Percentiles rank a stretch among this genome's conserved stretches.
phyloP scores from a whole-genome alignment of 1,284 basidiomycete genomes.

The Sphaerobolus stellatus region DNA sequence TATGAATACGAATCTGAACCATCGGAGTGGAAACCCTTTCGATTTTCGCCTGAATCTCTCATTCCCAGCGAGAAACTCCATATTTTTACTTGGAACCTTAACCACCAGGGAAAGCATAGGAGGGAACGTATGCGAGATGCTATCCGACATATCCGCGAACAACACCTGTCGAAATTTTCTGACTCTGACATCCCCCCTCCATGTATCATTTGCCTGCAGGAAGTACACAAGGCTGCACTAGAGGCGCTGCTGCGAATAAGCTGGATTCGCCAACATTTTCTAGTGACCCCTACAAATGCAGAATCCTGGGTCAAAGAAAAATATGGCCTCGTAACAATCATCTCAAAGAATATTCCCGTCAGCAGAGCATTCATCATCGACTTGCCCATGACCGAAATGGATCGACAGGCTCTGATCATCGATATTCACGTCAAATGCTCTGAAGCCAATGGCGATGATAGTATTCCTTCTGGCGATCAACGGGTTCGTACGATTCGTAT shows the following conservation, averaged over 20 bases:
- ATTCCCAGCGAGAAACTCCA: too few species aligned
- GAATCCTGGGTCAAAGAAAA: not conserved
- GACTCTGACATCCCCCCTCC: too few species aligned
- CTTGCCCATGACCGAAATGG: conserved; percentile 6
- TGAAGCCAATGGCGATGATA: not conserved
- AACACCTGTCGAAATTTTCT: too few species aligned
- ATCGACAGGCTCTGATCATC: conserved; percentile 9
- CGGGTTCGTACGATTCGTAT: conserved; percentile 6
- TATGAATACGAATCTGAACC: too few species aligned
- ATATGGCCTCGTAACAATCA: conserved; percentile 9
- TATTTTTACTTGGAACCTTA: too few species aligned
- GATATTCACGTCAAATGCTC: conserved; percentile 8
- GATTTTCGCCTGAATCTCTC: too few species aligned
- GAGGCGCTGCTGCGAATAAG: not conserved
- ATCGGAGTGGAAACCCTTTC: too few species aligned
- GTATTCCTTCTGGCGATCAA: not conserved
- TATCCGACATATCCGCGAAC: too few species aligned
- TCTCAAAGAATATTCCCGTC: conserved; percentile 3
- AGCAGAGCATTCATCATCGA: conserved; percentile 7
- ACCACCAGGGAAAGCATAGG: too few species aligned
- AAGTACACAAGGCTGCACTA: conserved; percentile 5
- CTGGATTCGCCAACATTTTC: conserved; percentile 7
- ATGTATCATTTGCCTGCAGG: too few species aligned
- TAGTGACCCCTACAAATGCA: conserved; percentile 2
- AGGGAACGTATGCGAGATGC: too few species aligned